Base-by-base conservation (phyloP, 345 rosid genomes). In the Linum trigynum region DNA sequence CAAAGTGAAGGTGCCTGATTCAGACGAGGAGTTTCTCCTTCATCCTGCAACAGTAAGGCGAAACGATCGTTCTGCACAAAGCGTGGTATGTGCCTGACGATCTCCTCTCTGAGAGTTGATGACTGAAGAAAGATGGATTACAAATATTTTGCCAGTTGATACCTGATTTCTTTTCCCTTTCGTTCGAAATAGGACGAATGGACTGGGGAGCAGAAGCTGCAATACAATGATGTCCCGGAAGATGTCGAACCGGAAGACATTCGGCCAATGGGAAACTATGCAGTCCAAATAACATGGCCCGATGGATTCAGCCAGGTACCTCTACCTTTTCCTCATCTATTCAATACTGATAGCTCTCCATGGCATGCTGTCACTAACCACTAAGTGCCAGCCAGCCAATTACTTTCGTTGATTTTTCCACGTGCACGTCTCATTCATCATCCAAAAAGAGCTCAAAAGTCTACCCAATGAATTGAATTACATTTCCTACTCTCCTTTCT, bases 1-100 rank as follows among this genome's bases (percentile, higher is more conserved):
- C 64, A 80, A 76, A 76, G 96, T 92, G 72, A 90, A 85, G 78
- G 97, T 92, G 14, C 98, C 97, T 0, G 85, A 85, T 69, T 85
- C 98, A 74, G 91, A 84, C 0, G 97, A 90, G 70, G 98, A 86
- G 75, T 85, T 92, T 85, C 76, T 83, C 79, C 83, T 88, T 55
- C 96, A 92, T 76, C 97, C 98, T 66, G 97, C 98, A 41, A 92
- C 90, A 2, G 96, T 92, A 39, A 87, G 98, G 76, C 77, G 97
- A 72, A 92, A 92, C 17, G 97, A 92, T 62, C 89, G 85, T 61
- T 92, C 97, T 35, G 94, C 97, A 0, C 90, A 85, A 75, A 92
- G 98, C 67, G 96, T 90, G 94, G 98, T 92, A 86, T 58, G 79
- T 79, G 4, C 16, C 7, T 12, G 32, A 23, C 32, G 32, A n/a